Evolutionary conservation across 768 basidiomycete species (phyloP).

Genomic region (Galerina marginata): DNA sequence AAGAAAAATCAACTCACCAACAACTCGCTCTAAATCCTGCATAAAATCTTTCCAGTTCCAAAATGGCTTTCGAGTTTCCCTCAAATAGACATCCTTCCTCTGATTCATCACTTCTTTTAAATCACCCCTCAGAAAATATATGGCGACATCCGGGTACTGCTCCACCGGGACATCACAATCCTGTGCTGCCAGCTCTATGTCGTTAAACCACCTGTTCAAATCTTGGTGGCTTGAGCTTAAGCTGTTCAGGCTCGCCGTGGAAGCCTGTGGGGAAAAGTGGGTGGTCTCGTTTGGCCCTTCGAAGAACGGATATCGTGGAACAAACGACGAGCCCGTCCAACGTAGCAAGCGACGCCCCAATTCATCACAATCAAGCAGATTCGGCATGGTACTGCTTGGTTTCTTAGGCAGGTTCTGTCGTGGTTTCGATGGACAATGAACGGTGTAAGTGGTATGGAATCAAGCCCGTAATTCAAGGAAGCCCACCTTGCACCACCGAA

Average conservation of each 20-base stretch:
- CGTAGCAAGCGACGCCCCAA: constrained; percentile 24
- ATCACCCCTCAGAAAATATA: constrained; percentile 34
- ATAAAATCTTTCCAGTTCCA: constrained; percentile 33
- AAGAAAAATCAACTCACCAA: constrained; percentile 23
- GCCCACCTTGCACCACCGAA: too few relatives aligned
- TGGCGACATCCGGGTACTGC: constrained; percentile 31
- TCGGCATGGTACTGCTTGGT: not conserved
- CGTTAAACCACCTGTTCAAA: constrained; percentile 26
- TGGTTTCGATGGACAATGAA: not conserved
- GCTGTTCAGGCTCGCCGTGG: not conserved
- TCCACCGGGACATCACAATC: constrained; percentile 23
- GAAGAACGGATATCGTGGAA: constrained; percentile 33
- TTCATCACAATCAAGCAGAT: constrained; percentile 13
- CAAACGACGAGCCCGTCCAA: constrained; percentile 26
- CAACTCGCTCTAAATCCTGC: constrained; percentile 29
- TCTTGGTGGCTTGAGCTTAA: constrained; percentile 19
- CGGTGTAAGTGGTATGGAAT: too few relatives aligned
- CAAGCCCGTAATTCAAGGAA: too few relatives aligned
- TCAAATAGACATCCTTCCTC: constrained; percentile 24
- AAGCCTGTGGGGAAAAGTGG: not conserved
- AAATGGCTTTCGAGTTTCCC: constrained; percentile 18
- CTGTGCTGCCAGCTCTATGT: constrained; percentile 23
- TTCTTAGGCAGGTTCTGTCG: too few relatives aligned
- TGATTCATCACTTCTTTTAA: constrained; percentile 30
- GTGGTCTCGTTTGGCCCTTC: constrained; percentile 11